Conservation (phyloP, 176 grass and related monocot genomes). For the Thinopyrum elongatum region DNA sequence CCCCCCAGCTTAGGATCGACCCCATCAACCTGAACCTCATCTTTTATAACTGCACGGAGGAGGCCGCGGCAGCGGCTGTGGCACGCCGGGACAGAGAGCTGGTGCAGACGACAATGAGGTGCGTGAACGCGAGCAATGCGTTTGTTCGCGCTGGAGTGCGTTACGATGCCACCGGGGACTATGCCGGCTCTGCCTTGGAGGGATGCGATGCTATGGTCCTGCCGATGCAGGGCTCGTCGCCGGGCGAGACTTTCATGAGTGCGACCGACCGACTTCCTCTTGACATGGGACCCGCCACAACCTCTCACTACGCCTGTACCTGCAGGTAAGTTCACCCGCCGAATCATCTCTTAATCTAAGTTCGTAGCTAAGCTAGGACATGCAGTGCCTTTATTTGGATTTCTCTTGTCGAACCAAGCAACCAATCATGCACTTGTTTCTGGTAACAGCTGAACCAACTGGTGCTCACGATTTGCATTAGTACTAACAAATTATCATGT, state of each 20-base stretch:
- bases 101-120: background rate
- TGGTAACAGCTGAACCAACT: no score
- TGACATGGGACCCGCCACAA: no score
- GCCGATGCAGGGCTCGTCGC: background rate
- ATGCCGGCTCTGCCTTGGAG: background rate
- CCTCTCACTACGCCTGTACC: no score
- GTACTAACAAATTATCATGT: no score
- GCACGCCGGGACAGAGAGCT: background rate
- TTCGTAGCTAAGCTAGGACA: no score
- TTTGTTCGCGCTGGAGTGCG: background rate
- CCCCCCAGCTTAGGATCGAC: background rate
- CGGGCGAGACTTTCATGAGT: background rate
- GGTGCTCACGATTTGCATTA: no score
- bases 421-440: no score
- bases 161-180: background rate
- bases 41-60: conserved; percentile 4
- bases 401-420: no score
- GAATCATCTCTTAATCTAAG: no score
- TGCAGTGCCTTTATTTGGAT: no score
- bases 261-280: background rate
- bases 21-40: background rate
- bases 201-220: background rate
- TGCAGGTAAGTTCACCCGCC: no score
- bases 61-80: accelerated
- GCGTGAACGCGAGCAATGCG: background rate